phyloP scores from a whole-genome alignment of 108 stramenopile genomes.

The Nitzschia sp. region DNA sequence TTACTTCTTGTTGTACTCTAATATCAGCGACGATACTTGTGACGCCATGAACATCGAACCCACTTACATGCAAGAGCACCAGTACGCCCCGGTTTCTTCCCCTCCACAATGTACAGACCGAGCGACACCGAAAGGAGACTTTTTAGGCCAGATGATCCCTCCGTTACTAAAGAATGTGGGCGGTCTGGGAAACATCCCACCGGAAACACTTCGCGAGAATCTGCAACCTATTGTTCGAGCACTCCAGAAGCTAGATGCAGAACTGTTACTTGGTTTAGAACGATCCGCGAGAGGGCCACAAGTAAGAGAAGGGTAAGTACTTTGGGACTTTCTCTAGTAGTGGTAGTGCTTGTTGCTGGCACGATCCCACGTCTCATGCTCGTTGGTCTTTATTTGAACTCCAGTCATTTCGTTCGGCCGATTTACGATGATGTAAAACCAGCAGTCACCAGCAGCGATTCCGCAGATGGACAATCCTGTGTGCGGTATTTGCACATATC shows the following conservation, averaged over 20 bases:
- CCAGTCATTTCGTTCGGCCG: conserved; percentile 39
- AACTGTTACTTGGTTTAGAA: conserved; percentile 49
- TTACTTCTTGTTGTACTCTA: background rate
- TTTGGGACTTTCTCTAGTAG: background rate
- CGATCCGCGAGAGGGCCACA: conserved; percentile 11
- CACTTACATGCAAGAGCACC: background rate
- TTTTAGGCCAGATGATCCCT: conserved; percentile 15
- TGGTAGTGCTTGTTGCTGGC: background rate
- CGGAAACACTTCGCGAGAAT: conserved; percentile 23
- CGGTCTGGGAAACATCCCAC: conserved; percentile 15
- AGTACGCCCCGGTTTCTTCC: background rate
- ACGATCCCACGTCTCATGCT: conserved; percentile 21
- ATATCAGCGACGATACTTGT: background rate
- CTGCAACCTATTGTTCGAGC: conserved; percentile 44
- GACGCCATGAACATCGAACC: conserved; percentile 12
- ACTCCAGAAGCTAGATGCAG: conserved; percentile 52
- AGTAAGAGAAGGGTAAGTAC: conserved; percentile 31
- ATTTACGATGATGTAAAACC: conserved; percentile 63
- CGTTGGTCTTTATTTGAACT: background rate
- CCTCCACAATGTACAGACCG: background rate
- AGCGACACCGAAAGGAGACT: background rate
- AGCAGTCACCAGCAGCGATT: conserved; percentile 6
- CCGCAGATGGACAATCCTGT: conserved; percentile 11
- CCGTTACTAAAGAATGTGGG: conserved; percentile 11
- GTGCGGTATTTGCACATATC: conserved; percentile 83